These are phyloP conservation scores for Phytophthora nicotianae DNA, from an alignment of 352 stramenopile species.

Conservation along the genomic window DNA sequence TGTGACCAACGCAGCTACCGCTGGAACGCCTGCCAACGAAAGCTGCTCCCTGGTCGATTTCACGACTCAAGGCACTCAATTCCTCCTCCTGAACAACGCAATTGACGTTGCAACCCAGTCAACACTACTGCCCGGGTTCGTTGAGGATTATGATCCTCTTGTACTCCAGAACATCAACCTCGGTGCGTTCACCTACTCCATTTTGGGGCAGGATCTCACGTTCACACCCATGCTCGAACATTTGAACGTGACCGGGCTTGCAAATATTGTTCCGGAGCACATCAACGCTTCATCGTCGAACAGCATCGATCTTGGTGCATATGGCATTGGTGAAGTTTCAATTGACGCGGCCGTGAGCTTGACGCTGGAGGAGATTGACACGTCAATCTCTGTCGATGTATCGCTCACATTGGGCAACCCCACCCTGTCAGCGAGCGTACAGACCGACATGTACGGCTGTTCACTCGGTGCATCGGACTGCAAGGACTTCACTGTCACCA, in stretches of 20 bases:
- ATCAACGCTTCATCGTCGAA: slow-evolving; percentile 46
- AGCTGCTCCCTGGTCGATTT: slow-evolving; percentile 47
- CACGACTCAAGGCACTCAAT: slow-evolving; percentile 41
- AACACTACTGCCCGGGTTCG: slow-evolving; percentile 23
- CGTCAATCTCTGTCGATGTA: slow-evolving; percentile 38
- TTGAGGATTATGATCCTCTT: slow-evolving; percentile 44
- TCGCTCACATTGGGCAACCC: slow-evolving; percentile 41
- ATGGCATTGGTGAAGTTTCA: slow-evolving; percentile 40
- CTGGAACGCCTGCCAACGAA: slow-evolving; percentile 11
- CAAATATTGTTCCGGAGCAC: slow-evolving; percentile 40
- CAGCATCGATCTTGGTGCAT: slow-evolving; percentile 41
- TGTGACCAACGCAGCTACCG: neutral
- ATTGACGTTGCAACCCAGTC: slow-evolving; percentile 25
- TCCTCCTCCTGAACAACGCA: slow-evolving; percentile 52
- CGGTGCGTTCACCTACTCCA: slow-evolving; percentile 44
- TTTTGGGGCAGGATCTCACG: slow-evolving; percentile 52
- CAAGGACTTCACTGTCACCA: slow-evolving; percentile 49
- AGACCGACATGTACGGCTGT: slow-evolving; percentile 45
- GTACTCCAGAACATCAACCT: slow-evolving; percentile 44
- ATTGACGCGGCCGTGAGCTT: slow-evolving; percentile 41
- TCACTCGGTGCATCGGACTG: slow-evolving; percentile 32
- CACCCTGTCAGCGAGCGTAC: slow-evolving; percentile 26
- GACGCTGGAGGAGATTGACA: slow-evolving; percentile 49
- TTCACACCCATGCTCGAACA: slow-evolving; percentile 51
- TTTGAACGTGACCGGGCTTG: slow-evolving; percentile 48